Evolutionary conservation across 192 early-diverging fungal genomes (phyloP), one percentile per base, ranked within the genome.

Genomic region (Entomortierella parvispora): DNA sequence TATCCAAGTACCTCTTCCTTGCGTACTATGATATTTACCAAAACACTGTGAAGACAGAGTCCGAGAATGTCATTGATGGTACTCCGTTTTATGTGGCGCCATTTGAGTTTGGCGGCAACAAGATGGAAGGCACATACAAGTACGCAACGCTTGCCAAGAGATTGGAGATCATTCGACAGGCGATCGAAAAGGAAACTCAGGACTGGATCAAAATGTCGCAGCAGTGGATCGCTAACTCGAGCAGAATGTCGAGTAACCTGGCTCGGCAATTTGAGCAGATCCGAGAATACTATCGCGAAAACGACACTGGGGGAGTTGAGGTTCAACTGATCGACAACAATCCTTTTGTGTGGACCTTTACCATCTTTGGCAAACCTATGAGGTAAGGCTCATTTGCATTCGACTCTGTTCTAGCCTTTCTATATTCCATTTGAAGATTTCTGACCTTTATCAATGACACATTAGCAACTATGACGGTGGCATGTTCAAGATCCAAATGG

Each of bases 291-390:
- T 69, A 79, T 28, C 79, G 82, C 9, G 74, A 80, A 62, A 82
- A 85, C 33, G 59, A 57, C 26, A 67, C 65, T 20, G 68, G 86
- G 18, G 77, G 80, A 15, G 56, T 90, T 29, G 81, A 89, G 46
- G 75, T 90, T 17, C 68, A 69, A 53, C 60, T 82, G 9, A 54
- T 64, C 10, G 77, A 82, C 20, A 71, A 69, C 44, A 90, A 89
- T 67, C 89, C 89, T 5, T 90, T 88, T 62, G 75, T 83, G 10
- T 90, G 89, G 89, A 70, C 61, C 15, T 77, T 87, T 40, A 83
- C 83, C 2, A 46, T 89, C 34, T 76, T 85, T 58, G 82, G 84
- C 31, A 71, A 79, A 52, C 84, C 80, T 3, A 84, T 71, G 67
- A 86, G 81, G 65, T 70, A 80, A 37, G 22, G n/a, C n/a, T 58